phyloP scores from a whole-genome alignment of 179 eudicot species.

The Beta lomatogona region DNA sequence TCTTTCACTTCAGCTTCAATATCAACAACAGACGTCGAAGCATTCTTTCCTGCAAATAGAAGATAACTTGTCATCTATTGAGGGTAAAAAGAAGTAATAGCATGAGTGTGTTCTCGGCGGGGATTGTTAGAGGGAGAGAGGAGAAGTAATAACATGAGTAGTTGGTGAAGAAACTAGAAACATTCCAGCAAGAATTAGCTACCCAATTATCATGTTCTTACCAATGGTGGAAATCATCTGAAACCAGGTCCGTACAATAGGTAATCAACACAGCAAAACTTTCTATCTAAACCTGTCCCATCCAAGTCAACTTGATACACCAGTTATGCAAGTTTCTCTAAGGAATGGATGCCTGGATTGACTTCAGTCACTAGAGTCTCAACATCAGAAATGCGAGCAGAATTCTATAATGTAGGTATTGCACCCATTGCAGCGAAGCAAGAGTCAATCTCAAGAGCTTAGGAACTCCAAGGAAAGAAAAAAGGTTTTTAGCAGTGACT shows the following conservation, averaged over 20 bases:
- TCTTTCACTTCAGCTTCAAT: conserved; percentile 90
- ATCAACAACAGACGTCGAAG: conserved; percentile 59
- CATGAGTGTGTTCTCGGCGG: too few species aligned
- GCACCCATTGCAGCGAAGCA: too few species aligned
- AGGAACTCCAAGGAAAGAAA: too few species aligned
- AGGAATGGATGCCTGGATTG: too few species aligned
- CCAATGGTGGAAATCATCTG: neutral
- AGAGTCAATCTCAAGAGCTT: too few species aligned
- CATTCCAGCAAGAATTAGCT: neutral
- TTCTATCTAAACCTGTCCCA: neutral
- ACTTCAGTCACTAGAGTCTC: too few species aligned
- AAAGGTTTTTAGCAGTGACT: neutral
- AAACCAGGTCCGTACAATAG: neutral
- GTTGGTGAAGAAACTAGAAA: neutral
- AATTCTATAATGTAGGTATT: too few species aligned
- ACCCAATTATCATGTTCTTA: neutral
- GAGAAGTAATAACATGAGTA: neutral
- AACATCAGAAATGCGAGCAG: too few species aligned
- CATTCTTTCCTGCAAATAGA: conserved; percentile 49
- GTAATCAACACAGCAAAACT: neutral
- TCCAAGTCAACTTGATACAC: neutral
- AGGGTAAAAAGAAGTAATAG: neutral
- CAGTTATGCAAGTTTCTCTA: neutral
- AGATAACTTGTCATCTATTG: neutral
- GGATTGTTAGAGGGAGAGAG: too few species aligned